These are phyloP conservation scores for Coniochaeta pulveracea DNA, from an alignment of 2,329 filamentous ascomycete species.

Conservation along the genomic window DNA sequence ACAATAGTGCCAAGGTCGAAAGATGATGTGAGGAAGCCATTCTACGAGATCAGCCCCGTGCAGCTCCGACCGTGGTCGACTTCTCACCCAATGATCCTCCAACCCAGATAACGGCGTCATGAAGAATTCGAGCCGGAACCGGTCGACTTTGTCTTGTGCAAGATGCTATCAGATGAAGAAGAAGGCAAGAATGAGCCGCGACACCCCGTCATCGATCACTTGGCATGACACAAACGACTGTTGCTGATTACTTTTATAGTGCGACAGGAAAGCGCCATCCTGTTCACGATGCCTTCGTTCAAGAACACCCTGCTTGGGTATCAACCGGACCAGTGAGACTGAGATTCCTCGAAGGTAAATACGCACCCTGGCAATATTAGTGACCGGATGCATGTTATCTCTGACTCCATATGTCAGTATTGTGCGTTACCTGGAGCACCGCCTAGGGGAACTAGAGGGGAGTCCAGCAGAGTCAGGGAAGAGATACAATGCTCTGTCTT, in stretches of 20 bases:
- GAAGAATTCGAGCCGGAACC: background rate
- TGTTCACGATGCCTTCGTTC: constrained; percentile 2
- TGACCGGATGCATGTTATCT: background rate
- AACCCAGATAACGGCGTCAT: background rate
- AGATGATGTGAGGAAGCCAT: background rate
- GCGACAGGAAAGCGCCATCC: constrained; percentile 2
- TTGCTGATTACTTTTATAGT: background rate
- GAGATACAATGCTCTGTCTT: background rate
- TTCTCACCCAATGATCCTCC: background rate
- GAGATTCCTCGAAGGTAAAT: constrained; percentile 3
- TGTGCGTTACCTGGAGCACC: constrained; percentile 1
- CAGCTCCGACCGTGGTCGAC: background rate
- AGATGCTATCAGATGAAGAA: constrained; percentile 3
- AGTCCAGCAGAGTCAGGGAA: background rate
- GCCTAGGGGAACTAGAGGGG: background rate
- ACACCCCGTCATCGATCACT: background rate
- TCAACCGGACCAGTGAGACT: constrained; percentile 1
- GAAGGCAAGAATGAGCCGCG: background rate
- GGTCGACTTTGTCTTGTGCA: constrained; percentile 1
- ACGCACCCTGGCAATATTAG: background rate
- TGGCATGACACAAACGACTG: background rate
- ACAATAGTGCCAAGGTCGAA: background rate
- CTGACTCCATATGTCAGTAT: background rate
- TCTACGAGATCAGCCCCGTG: background rate
- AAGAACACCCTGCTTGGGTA: background rate